Base-by-base conservation (phyloP, 2,329 filamentous ascomycete genomes). In the Aspergillus nomiae region DNA sequence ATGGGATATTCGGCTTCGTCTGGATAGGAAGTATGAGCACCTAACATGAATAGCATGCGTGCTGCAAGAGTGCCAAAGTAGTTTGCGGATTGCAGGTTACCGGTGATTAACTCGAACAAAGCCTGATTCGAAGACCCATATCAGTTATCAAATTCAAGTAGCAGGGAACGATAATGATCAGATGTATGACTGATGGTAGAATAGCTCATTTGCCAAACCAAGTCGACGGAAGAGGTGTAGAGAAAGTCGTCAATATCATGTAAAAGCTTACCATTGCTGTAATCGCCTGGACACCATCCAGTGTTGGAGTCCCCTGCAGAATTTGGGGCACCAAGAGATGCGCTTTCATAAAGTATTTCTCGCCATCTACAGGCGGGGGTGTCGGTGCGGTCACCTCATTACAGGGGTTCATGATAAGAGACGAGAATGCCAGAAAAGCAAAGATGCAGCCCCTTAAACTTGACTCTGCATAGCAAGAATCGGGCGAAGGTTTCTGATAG, bases 41-140 rank as follows among this genome's bases (percentile, higher is more conserved):
- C 83, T 1, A 87, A 76, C 56, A 79, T 78, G 62, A 83, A 85
- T 1, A 85, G 70, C 24, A 83, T 77, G 2, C 84, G 81, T 38
- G 80, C 83, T 4, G 82, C 78, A 5, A 83, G 58, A 0, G 83
- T 74, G 24, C 79, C 79, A 24, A 81, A 80, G 64, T 84, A 79
- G 57, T 78, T 73, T 0, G 79, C 79, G 0, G 79, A 74, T 46
- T 83, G 79, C n/a, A 85, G 69, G 2, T 81, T 80, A 2, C 85
- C 85, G 0, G 77, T 76, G 1, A 82, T 75, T 0, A 81, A 72
- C 28, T 85, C 77, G 56, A 82, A 80, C 14, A 83, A 63, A 24
- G 77, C 70, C 82, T 81, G 41, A 6, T 45, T 11, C 19, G 26
- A 28, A 16, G 21, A 55, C 9, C 21, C 28, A 41, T 16, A 38